Evolutionary conservation across 1,284 basidiomycete genomes (phyloP).

Genomic region (Heimioporus retisporus): DNA sequence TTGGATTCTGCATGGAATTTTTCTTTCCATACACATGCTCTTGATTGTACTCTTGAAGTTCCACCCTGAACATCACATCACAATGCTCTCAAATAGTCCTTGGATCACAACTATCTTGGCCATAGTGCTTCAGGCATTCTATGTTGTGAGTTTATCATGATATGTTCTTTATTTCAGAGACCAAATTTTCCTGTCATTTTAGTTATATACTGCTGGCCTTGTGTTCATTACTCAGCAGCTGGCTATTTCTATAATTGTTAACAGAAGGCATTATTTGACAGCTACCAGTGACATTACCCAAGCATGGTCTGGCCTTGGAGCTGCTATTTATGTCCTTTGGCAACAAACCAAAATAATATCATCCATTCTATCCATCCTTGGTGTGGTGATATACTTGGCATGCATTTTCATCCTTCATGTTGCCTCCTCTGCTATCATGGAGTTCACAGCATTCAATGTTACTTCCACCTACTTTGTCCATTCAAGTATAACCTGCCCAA

Average conservation of each 20-base stretch:
- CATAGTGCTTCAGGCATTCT: conserved; percentile 13
- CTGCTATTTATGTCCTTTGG: conserved; percentile 11
- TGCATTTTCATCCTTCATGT: conserved; percentile 19
- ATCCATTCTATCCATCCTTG: conserved; percentile 14
- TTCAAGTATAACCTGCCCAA: conserved; percentile 5
- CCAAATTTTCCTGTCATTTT: neutral
- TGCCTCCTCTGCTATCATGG: conserved; percentile 20
- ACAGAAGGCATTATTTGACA: conserved; percentile 11
- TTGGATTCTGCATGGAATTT: conserved; percentile 4
- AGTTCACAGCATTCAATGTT: conserved; percentile 19
- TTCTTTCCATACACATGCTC: conserved; percentile 8
- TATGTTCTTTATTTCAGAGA: neutral
- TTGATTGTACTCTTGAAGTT: neutral
- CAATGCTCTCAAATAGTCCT: conserved; percentile 3
- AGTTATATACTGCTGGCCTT: conserved; percentile 18
- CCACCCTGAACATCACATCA: conserved; percentile 13
- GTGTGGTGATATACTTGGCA: conserved; percentile 16
- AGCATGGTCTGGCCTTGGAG: conserved; percentile 17
- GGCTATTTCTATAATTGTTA: conserved; percentile 6
- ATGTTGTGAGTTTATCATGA: neutral
- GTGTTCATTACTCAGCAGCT: conserved; percentile 18
- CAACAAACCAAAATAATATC: conserved; percentile 6
- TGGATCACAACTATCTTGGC: conserved; percentile 2
- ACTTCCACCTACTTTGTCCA: neutral
- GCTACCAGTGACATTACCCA: neutral